Evolutionary conservation across 495 filamentous ascomycete species (phyloP).

Genomic region (Penicillium chermesinum): DNA sequence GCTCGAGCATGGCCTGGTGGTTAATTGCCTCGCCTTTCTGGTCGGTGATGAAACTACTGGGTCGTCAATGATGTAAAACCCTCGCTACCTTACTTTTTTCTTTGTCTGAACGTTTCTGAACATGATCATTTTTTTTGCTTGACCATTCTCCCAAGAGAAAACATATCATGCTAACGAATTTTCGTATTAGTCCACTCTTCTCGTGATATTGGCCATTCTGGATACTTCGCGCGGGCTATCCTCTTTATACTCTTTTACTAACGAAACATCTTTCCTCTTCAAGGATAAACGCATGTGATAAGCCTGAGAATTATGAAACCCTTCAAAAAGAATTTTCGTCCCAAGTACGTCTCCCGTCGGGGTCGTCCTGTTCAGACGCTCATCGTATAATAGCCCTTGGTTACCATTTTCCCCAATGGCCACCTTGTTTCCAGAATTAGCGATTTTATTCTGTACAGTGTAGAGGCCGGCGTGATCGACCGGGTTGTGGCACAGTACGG

Average conservation of each 20-base stretch:
- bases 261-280: constrained; percentile 15
- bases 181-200: too few species aligned
- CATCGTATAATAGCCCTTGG: constrained; percentile 41
- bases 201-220: too few species aligned
- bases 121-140: not conserved
- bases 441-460: constrained; percentile 97
- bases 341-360: constrained; percentile 51
- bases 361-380: constrained; percentile 35
- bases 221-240: too few species aligned
- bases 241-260: constrained; percentile 28
- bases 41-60: constrained; percentile 32
- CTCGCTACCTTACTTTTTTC: constrained; percentile 90
- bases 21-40: constrained; percentile 47
- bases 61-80: constrained; percentile 90
- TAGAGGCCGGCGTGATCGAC: constrained; percentile 87
- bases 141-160: not conserved
- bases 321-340: constrained; percentile 72
- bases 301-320: constrained; percentile 72
- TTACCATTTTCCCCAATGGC: constrained; percentile 77
- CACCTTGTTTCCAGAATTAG: constrained; percentile 90
- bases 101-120: constrained; percentile 63
- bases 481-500: constrained; percentile 79
- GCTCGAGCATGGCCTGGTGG: constrained; percentile 79
- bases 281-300: constrained; percentile 95
- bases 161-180: constrained; percentile 14